phyloP scores from a whole-genome alignment of 441 rosid species.

The Gossypium schwendimanii region DNA sequence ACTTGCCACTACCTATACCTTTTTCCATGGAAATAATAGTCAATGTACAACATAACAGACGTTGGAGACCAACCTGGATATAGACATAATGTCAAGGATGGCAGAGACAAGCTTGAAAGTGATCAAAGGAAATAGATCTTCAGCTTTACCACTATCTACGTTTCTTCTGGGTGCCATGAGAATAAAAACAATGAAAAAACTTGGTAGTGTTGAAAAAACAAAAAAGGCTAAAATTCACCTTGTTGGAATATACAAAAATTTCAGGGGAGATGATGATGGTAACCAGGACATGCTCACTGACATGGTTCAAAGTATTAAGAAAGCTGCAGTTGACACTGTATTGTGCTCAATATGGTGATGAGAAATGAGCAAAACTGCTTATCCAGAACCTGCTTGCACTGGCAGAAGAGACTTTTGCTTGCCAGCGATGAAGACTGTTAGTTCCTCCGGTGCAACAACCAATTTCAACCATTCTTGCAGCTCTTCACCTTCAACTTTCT shows the following conservation, averaged over 20 bases:
- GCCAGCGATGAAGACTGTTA: slow-evolving; percentile 49
- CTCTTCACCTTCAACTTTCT: slow-evolving; percentile 94
- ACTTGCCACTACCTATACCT: not conserved
- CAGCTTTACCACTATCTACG: slow-evolving; percentile 11
- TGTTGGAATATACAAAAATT: slow-evolving; percentile 18
- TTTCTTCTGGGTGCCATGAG: not conserved
- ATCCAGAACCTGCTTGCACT: slow-evolving; percentile 29
- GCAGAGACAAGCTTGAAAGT: not conserved
- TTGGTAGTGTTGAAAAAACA: slow-evolving; percentile 10
- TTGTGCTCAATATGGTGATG: not conserved
- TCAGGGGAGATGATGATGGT: slow-evolving; percentile 11
- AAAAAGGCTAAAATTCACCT: slow-evolving; percentile 27
- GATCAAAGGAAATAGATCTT: slow-evolving; percentile 10
- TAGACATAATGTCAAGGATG: not conserved
- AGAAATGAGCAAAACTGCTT: not conserved
- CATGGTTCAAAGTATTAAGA: slow-evolving; percentile 6
- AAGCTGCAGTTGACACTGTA: slow-evolving; percentile 6
- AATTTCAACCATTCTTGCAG: slow-evolving; percentile 69
- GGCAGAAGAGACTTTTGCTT: slow-evolving; percentile 50
- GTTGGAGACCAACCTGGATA: not conserved
- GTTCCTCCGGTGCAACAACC: slow-evolving; percentile 80
- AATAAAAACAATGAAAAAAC: slow-evolving; percentile 1
- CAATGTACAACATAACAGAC: slow-evolving; percentile 4
- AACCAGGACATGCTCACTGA: not conserved
- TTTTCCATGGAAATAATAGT: not conserved